Conservation (phyloP, 441 rosid species). For the Heliophila coronopifolia region DNA sequence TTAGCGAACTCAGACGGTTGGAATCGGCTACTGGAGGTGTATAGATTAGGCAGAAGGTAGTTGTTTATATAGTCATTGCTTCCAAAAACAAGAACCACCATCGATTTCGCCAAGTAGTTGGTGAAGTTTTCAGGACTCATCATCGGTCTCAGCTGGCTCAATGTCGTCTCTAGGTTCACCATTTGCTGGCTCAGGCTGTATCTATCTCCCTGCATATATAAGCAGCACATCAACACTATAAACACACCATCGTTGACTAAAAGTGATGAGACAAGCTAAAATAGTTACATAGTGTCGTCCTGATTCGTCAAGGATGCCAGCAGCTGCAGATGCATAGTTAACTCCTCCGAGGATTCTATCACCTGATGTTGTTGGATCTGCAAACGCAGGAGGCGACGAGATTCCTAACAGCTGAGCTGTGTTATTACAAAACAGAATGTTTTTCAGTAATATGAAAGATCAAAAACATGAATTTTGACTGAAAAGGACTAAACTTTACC, state of each 20-base stretch:
- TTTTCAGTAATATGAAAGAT: background rate
- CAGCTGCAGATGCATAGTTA: constrained; percentile 81
- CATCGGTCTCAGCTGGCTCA: constrained; percentile 46
- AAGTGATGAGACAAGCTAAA: background rate
- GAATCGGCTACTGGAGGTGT: constrained; percentile 48
- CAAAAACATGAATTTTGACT: background rate
- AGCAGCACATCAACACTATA: background rate
- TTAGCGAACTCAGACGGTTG: constrained; percentile 54
- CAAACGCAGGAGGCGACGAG: constrained; percentile 51
- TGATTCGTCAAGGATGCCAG: constrained; percentile 76
- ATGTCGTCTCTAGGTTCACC: constrained; percentile 51
- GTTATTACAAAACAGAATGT: background rate
- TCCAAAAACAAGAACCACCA: constrained; percentile 62
- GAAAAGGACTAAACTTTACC: constrained; percentile 32
- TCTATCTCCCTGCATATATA: constrained; percentile 49
- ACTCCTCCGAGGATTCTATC: constrained; percentile 52
- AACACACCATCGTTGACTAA: background rate
- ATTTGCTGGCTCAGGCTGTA: constrained; percentile 63
- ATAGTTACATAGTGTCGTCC: constrained; percentile 60
- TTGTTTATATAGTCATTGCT: constrained; percentile 91
- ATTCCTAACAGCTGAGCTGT: constrained; percentile 57
- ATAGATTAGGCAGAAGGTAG: constrained; percentile 62
- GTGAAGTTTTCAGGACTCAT: constrained; percentile 39
- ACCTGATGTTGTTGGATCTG: constrained; percentile 62
- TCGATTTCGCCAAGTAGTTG: constrained; percentile 44